Evolutionary conservation across 2,329 filamentous ascomycete genomes (phyloP), one percentile per base, ranked within the genome.

Genomic region (Xylaria sp.): DNA sequence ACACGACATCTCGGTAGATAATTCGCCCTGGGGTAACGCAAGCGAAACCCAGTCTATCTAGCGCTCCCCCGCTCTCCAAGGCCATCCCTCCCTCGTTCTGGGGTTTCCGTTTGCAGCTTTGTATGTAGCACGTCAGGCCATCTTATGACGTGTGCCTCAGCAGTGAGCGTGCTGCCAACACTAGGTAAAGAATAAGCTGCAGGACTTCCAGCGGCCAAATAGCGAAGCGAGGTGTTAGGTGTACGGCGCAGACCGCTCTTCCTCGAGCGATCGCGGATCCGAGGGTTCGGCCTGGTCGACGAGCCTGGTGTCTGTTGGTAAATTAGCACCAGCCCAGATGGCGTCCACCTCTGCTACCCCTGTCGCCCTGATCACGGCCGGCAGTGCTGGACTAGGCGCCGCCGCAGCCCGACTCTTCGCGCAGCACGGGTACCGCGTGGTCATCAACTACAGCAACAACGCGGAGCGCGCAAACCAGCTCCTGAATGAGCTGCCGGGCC

Each of bases 381-480:
- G 83, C 34, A 84, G 81, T 52, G 84, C 92, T 73, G 93, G 92
- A 2, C 86, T 95, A 39, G 93, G 93, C 44, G 92, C 91, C 52
- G 84, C 90, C 3, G 85, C 92, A 2, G 87, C 86, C 48, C 86
- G 87, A 65, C 88, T 89, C 39, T 93, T 94, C 74, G 92, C 92
- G 9, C 81, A 85, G 25, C 84, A 90, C 74, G 91, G 91, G 56
- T 88, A 87, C 77, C 90, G 92, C 66, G 83, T 95, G 10, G 88
- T 89, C 9, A 87, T 96, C 77, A 95, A 94, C 81, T 95, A 94
- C 80, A 84, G 86, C 79, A 88, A 85, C 70, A 89, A 88, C 78
- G 79, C 83, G 44, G 84, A 86, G 20, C 84, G 88, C 1, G 93
- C 92, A 6, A 81, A 88, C 52, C 81, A 83, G 8, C 82, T 94